Evolutionary conservation across 2,329 filamentous ascomycete genomes (phyloP).

Genomic region (Davidsoniella neocaledoniae): DNA sequence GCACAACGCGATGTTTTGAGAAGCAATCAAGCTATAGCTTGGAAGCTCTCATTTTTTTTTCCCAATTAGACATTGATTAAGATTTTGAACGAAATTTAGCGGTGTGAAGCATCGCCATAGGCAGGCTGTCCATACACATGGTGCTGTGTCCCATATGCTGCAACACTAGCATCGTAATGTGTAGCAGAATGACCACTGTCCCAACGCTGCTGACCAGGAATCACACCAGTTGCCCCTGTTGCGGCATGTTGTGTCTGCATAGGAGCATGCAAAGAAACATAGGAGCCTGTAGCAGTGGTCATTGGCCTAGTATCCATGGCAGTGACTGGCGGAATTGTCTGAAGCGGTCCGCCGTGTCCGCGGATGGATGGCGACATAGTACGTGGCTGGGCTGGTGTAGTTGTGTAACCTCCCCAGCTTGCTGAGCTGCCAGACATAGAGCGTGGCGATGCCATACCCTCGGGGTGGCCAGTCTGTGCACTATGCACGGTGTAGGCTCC

Average conservation of each 20-base stretch:
- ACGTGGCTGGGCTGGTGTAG: slow-evolving; percentile 22
- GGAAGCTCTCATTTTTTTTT: too few species aligned
- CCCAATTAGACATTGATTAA: background rate
- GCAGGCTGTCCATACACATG: slow-evolving; percentile 26
- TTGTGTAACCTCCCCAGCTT: slow-evolving; percentile 31
- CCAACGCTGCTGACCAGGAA: slow-evolving; percentile 22
- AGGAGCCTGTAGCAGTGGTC: slow-evolving; percentile 21
- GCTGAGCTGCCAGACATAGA: slow-evolving; percentile 30
- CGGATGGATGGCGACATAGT: slow-evolving; percentile 28
- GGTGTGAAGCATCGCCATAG: slow-evolving; percentile 27
- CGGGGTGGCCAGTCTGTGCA: slow-evolving; percentile 25
- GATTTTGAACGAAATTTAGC: background rate
- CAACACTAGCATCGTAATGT: slow-evolving; percentile 24
- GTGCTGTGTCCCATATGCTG: slow-evolving; percentile 20
- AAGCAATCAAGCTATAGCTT: too few species aligned
- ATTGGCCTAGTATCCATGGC: slow-evolving; percentile 23
- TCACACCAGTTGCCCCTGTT: slow-evolving; percentile 18
- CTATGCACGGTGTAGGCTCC: slow-evolving; percentile 21
- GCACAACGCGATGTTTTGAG: too few species aligned
- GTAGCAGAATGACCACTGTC: slow-evolving; percentile 25
- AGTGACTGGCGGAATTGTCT: slow-evolving; percentile 22
- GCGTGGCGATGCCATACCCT: slow-evolving; percentile 35
- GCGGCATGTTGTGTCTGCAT: slow-evolving; percentile 21
- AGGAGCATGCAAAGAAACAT: slow-evolving; percentile 23
- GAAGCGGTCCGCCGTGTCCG: slow-evolving; percentile 1